Conservation (phyloP, 495 filamentous ascomycete species). For the Chlorociboria aeruginascens region DNA sequence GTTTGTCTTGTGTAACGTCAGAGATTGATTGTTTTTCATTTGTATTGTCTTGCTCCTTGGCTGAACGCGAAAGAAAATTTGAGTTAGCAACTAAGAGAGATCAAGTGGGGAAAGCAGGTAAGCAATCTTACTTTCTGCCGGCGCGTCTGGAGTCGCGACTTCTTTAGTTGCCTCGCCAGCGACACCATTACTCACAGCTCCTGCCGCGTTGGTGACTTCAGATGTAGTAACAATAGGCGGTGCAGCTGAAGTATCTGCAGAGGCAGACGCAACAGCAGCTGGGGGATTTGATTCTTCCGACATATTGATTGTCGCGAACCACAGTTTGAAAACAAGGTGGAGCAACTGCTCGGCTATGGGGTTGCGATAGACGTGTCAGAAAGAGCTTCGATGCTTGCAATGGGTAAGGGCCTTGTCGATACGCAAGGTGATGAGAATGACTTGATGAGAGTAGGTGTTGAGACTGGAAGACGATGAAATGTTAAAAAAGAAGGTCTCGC, state of each 20-base stretch:
- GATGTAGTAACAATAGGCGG: constrained; percentile 18
- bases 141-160: constrained; percentile 11
- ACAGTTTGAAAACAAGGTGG: background rate
- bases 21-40: constrained; percentile 10
- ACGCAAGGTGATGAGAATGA: constrained; percentile 9
- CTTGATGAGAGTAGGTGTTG: constrained; percentile 9
- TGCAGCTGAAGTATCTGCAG: constrained; percentile 15
- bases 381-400: constrained; percentile 3
- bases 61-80: constrained; percentile 12
- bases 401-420: background rate
- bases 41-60: background rate
- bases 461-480: constrained; percentile 1
- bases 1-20: constrained; percentile 8
- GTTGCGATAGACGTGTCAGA: constrained; percentile 9
- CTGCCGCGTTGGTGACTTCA: constrained; percentile 6
- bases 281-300: constrained; percentile 13
- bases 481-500: constrained; percentile 2
- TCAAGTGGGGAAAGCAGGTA: background rate
- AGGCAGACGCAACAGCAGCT: constrained; percentile 6
- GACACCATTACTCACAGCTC: constrained; percentile 6
- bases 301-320: constrained; percentile 16
- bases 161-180: constrained; percentile 4
- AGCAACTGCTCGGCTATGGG: background rate
- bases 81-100: constrained; percentile 2
- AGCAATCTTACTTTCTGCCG: background rate